Evolutionary conservation across 345 rosid genomes (phyloP), one percentile per base, ranked within the genome.

Genomic region (Dimocarpus longan): DNA sequence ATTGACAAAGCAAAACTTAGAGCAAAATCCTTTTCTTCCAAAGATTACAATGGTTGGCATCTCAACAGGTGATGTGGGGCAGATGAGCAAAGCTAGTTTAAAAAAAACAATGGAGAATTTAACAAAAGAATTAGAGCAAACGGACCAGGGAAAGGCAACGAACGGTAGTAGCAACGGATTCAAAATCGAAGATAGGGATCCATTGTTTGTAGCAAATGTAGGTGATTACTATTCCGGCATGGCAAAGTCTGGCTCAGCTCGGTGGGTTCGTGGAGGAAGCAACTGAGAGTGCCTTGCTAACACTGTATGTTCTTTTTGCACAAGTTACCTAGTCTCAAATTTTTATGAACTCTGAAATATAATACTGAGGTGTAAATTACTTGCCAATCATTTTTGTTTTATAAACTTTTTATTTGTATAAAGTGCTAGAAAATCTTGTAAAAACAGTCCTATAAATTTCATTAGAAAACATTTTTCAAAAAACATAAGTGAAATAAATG

Each of bases 1-100:
- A 68, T 28, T 40, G 70, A 64, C 68, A 69, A 85, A 74, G 66
- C 87, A 76, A 52, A 86, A 88, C 78, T 64, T 85, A 76, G 85
- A 83, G 80, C 63, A 68, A 3, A 94, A 84, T 78, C 98, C 97
- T 71, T 91, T 93, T 79, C 93, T 96, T 82, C 99, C 99, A n/a
- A 96, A 91, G 90, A 86, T 96, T 57, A 96, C 98, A 42, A 94
- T 96, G 99, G 97, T 96, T 8, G 99, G 99, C 15, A 89, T 96
- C 84, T 93, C 99, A 68, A 91, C 92, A 0, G 91, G 92, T 64
- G 97, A 94, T 32, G 87, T 88, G 21, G 97, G 95, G 76, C 88
- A 91, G 69, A 85, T 89, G 94, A 94, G 89, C 74, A 93, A 94
- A 81, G 84, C 95, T 63, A 91, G 81, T 73, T 86, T 93, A 42